Evolutionary conservation across 202 grass and related monocot genomes (phyloP).

Genomic region (Carex arenaria): DNA sequence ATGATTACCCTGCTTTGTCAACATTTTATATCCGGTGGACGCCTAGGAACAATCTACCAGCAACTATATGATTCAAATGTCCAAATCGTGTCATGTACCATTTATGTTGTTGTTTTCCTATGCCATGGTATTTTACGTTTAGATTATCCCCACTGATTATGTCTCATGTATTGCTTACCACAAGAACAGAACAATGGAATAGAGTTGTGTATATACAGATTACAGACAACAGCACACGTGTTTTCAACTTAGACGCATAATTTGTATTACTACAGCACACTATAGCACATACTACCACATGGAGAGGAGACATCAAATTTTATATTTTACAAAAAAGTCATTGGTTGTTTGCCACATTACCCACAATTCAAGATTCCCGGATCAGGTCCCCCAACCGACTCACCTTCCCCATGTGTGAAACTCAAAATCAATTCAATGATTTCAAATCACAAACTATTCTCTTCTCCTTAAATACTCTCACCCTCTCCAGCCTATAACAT

Average conservation of each 20-base stretch:
- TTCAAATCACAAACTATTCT: background rate
- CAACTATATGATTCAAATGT: background rate
- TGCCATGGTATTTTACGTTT: background rate
- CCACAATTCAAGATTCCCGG: background rate
- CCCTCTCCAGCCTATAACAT: background rate
- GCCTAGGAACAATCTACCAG: background rate
- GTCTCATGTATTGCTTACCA: background rate
- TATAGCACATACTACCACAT: too few species aligned
- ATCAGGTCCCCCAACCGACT: background rate
- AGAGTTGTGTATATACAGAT: background rate
- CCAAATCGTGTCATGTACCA: background rate
- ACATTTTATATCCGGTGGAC: background rate
- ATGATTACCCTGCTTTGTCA: background rate
- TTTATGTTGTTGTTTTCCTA: background rate
- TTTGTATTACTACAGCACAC: background rate
- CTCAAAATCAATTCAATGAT: background rate
- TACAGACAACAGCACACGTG: background rate
- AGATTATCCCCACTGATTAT: background rate
- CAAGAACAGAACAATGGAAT: background rate
- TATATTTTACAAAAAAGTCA: background rate
- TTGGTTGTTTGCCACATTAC: background rate
- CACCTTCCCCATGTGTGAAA: background rate
- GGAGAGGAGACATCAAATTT: too few species aligned
- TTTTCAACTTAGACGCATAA: background rate
- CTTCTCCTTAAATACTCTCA: background rate